These are phyloP conservation scores for Penicillium parvum DNA, from an alignment of 495 filamentous ascomycete species.

Conservation along the genomic window DNA sequence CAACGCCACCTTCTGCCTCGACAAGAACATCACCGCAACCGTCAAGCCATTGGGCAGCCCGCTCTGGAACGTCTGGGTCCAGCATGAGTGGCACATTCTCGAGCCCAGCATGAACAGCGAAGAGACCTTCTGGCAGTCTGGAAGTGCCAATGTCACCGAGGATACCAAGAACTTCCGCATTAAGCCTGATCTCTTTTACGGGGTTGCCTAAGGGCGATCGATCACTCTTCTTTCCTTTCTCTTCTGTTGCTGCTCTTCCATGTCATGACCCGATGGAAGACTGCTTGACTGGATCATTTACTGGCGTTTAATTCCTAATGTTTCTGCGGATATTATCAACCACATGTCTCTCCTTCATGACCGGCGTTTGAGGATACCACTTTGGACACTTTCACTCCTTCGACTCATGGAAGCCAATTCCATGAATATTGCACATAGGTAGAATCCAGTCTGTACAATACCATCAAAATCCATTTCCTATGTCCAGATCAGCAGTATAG, in stretches of 20 bases:
- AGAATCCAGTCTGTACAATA: conserved; percentile 1
- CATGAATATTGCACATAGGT: neutral
- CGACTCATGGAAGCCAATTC: neutral
- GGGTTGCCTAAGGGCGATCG: conserved; percentile 11
- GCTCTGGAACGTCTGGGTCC: conserved; percentile 32
- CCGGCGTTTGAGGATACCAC: conserved; percentile 3
- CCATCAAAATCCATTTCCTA: neutral
- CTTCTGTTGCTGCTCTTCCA: neutral
- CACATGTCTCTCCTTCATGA: conserved; percentile 5
- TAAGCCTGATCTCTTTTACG: conserved; percentile 14
- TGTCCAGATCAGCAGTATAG: too few relatives aligned
- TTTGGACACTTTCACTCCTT: conserved; percentile 1
- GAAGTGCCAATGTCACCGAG: conserved; percentile 12
- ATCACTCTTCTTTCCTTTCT: neutral
- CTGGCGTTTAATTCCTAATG: conserved; percentile 1
- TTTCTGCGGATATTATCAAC: neutral
- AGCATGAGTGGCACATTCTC: conserved; percentile 27
- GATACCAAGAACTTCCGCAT: conserved; percentile 9
- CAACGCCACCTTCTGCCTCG: conserved; percentile 24
- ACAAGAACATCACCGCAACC: conserved; percentile 24
- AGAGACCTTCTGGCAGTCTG: conserved; percentile 17
- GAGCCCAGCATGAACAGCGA: conserved; percentile 15
- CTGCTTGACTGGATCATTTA: neutral
- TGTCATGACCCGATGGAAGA: neutral
- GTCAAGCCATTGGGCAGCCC: conserved; percentile 22